Conservation (phyloP, 2,329 filamentous ascomycete genomes). For the Knoxdaviesia capensis region DNA sequence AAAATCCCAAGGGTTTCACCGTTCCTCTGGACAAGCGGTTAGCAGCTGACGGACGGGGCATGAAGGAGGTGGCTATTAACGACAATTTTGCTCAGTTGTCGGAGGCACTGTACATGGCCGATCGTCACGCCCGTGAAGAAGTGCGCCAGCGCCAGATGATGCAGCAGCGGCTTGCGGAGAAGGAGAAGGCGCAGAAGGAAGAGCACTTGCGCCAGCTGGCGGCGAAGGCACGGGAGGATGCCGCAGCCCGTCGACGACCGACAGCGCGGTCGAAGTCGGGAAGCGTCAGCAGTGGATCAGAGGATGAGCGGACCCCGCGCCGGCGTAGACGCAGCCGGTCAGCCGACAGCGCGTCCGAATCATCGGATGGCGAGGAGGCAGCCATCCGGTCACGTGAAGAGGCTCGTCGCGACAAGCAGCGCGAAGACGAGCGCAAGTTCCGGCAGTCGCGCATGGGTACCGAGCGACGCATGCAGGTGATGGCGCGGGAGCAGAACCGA, state of each 20-base stretch:
- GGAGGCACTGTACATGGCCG: slow-evolving; percentile 83
- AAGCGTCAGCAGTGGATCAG: background rate
- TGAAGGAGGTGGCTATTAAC: slow-evolving; percentile 91
- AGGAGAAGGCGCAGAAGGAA: slow-evolving; percentile 88
- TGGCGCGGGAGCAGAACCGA: slow-evolving; percentile 86
- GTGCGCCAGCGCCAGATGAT: slow-evolving; percentile 81
- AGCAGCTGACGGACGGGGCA: slow-evolving; percentile 74
- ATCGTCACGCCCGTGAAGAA: slow-evolving; percentile 86
- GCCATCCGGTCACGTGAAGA: slow-evolving; percentile 58
- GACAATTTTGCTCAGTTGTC: slow-evolving; percentile 97
- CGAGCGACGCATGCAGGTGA: slow-evolving; percentile 75
- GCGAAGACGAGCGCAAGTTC: slow-evolving; percentile 74
- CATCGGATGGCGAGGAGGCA: slow-evolving; percentile 39
- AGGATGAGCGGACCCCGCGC: slow-evolving; percentile 5
- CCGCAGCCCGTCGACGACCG: slow-evolving; percentile 30
- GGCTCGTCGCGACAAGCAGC: slow-evolving; percentile 54
- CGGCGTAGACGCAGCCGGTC: slow-evolving; percentile 3
- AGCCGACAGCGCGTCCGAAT: background rate
- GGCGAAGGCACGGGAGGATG: slow-evolving; percentile 78
- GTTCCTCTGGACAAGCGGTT: slow-evolving; percentile 89
- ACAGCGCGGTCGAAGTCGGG: background rate
- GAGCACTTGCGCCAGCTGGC: slow-evolving; percentile 75
- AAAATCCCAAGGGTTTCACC: slow-evolving; percentile 97
- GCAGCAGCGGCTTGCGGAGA: slow-evolving; percentile 91
- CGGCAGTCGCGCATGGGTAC: slow-evolving; percentile 91